Conservation (phyloP, 371 early-diverging fungal genomes). For the Lichtheimia corymbifera region DNA sequence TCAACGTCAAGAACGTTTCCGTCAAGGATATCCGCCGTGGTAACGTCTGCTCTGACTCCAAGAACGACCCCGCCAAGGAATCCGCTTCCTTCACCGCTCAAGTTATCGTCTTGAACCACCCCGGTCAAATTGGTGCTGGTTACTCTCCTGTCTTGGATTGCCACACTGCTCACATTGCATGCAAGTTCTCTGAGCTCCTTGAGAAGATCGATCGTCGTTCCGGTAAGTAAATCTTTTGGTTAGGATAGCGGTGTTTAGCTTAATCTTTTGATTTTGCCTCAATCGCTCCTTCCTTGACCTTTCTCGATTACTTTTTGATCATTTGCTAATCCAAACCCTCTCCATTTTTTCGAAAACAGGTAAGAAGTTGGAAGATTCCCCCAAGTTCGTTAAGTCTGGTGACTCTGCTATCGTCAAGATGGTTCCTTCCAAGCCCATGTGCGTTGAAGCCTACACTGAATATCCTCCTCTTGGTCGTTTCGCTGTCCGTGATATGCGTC, state of each 20-base stretch:
- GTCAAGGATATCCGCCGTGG: constrained; percentile 98
- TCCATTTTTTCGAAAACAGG: not conserved
- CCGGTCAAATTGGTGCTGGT: constrained; percentile 87
- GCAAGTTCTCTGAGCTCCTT: constrained; percentile 88
- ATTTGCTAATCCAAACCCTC: not conserved
- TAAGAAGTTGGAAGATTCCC: constrained; percentile 19
- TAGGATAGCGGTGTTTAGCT: not conserved
- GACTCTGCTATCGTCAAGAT: constrained; percentile 96
- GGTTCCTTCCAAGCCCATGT: constrained; percentile 95
- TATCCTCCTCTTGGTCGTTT: constrained; percentile 96
- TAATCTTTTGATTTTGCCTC: too few relatives aligned
- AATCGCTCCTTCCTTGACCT: too few relatives aligned
- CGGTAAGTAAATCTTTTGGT: constrained; percentile 40
- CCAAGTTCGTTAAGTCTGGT: constrained; percentile 79
- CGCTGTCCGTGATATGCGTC: constrained; percentile 97
- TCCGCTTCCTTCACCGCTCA: constrained; percentile 90
- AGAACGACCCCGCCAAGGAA: constrained; percentile 97
- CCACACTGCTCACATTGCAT: constrained; percentile 97
- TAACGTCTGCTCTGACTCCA: constrained; percentile 95
- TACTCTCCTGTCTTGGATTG: constrained; percentile 95
- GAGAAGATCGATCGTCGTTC: constrained; percentile 97
- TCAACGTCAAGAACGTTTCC: constrained; percentile 98
- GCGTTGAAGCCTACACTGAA: constrained; percentile 92
- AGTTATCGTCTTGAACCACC: constrained; percentile 96
- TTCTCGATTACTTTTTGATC: too few relatives aligned